Conservation (phyloP, 805 yeast genomes). For the Isabelozyma heimii region DNA sequence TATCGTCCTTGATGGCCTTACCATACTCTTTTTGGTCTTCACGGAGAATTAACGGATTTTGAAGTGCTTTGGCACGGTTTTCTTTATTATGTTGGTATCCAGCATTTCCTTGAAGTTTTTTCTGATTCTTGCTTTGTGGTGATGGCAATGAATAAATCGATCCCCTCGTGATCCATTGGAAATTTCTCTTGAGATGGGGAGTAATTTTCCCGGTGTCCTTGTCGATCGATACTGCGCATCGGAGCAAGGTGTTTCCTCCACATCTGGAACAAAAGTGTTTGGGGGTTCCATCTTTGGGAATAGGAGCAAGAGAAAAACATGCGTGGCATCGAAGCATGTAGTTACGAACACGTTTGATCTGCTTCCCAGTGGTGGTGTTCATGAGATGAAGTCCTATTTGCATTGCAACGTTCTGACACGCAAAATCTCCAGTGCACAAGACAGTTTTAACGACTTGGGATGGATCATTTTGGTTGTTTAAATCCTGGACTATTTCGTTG, state of each 20-base stretch:
- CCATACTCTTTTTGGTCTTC: conserved; percentile 95
- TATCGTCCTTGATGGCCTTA: conserved; percentile 81
- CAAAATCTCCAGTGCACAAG: conserved; percentile 92
- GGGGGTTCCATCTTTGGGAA: conserved; percentile 72
- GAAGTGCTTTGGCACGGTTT: conserved; percentile 48
- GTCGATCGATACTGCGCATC: conserved; percentile 88
- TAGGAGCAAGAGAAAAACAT: conserved; percentile 79
- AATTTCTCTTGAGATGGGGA: conserved; percentile 86
- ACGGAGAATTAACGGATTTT: conserved; percentile 58
- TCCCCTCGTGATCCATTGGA: conserved; percentile 93
- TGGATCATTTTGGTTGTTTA: conserved; percentile 19
- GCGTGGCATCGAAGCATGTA: conserved; percentile 98
- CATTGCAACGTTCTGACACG: conserved; percentile 91
- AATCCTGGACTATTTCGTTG: conserved; percentile 52
- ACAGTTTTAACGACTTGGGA: conserved; percentile 61
- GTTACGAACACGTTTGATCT: conserved; percentile 80
- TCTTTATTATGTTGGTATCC: conserved; percentile 74
- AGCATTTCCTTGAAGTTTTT: conserved; percentile 71
- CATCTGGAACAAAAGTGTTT: conserved; percentile 92
- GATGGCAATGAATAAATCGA: conserved; percentile 76
- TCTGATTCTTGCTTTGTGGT: conserved; percentile 80
- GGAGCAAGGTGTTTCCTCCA: conserved; percentile 86
- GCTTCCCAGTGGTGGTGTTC: conserved; percentile 80
- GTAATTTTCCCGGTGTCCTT: conserved; percentile 75
- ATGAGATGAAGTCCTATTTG: conserved; percentile 86